Percentiles rank a stretch among this genome's conserved stretches.
Conservation (phyloP, 306 rosid species). For the Luffa acutangula region DNA sequence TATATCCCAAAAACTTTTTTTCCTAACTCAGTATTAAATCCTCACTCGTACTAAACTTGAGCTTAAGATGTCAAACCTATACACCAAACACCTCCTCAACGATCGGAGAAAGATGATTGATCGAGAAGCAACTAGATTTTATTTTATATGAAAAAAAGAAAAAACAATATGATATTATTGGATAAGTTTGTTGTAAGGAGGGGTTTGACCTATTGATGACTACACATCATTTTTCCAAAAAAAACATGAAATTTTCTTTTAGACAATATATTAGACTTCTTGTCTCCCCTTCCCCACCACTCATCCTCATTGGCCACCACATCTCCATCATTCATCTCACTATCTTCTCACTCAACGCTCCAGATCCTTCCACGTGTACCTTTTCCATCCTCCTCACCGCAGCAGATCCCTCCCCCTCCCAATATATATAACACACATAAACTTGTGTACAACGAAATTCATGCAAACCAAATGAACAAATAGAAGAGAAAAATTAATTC, state of each 20-base stretch:
- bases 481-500: neutral
- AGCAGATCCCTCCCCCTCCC: neutral
- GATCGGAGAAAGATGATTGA: neutral
- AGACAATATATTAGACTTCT: neutral
- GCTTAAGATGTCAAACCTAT: no score
- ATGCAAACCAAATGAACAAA: conserved; percentile 19
- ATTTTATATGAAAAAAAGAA: no score
- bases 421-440: neutral
- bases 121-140: neutral
- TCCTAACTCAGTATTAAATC: no score
- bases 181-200: neutral
- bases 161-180: neutral
- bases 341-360: neutral
- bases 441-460: neutral
- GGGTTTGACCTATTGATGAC: conserved; percentile 1
- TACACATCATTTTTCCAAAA: neutral
- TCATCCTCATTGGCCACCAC: neutral
- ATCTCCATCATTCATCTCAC: conserved; percentile 4
- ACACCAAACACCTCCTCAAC: neutral
- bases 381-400: neutral
- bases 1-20: neutral
- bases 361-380: neutral
- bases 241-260: neutral
- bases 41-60: neutral
- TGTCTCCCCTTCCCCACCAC: conserved; percentile 1